Conservation (phyloP, 164 flowering plant species). For the Berberis thunbergii region DNA sequence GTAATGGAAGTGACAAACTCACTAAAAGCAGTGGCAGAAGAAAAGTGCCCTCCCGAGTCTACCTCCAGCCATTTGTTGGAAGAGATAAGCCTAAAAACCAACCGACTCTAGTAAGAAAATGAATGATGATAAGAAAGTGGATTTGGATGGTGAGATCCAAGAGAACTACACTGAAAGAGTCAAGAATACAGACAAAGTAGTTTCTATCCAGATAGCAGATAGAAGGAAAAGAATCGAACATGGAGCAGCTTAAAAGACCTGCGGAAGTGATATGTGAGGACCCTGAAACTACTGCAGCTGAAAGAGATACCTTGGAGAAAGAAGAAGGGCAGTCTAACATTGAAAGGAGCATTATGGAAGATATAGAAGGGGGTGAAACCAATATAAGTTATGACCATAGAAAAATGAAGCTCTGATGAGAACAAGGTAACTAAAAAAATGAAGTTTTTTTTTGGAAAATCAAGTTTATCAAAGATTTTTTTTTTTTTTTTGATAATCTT, state of each 20-base stretch:
- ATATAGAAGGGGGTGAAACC: neutral
- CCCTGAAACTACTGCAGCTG: too few species aligned
- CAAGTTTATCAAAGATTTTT: too few species aligned
- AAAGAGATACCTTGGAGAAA: too few species aligned
- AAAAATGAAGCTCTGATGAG: neutral
- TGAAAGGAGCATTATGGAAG: neutral
- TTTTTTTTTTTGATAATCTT: too few species aligned
- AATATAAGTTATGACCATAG: neutral
- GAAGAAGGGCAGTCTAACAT: neutral
- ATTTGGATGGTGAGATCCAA: neutral
- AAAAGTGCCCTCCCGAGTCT: neutral
- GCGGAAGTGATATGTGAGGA: too few species aligned
- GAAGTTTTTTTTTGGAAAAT: too few species aligned
- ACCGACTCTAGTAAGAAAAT: neutral
- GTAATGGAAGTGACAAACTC: neutral
- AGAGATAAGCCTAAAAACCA: neutral
- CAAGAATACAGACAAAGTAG: neutral
- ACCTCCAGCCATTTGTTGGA: neutral
- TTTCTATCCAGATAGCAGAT: too few species aligned
- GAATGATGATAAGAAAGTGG: neutral
- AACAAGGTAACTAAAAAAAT: neutral
- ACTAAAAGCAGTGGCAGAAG: slow-evolving; percentile 2
- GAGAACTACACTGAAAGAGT: neutral
- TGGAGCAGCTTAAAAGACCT: too few species aligned
- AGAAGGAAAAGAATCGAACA: neutral